phyloP scores from a whole-genome alignment of 2,329 filamentous ascomycete species.

The Cladosporium sp. region DNA sequence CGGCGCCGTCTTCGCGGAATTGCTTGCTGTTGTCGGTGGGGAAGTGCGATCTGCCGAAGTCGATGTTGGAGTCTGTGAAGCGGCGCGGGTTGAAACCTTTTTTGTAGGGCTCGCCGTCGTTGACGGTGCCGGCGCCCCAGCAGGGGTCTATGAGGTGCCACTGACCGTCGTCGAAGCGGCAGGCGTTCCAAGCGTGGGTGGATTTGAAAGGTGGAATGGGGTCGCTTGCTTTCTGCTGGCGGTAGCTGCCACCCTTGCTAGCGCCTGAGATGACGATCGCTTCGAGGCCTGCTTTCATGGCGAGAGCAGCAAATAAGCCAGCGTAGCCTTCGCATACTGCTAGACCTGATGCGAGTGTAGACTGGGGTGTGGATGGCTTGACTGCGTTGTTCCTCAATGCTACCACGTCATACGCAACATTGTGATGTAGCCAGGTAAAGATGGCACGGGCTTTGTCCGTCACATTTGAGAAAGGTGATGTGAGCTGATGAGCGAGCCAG shows the following conservation, averaged over 20 bases:
- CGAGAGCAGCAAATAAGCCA: constrained; percentile 76
- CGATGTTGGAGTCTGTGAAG: constrained; percentile 69
- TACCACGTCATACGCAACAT: constrained; percentile 79
- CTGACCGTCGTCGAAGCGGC: constrained; percentile 75
- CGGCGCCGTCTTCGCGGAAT: constrained; percentile 71
- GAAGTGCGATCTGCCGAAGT: constrained; percentile 81
- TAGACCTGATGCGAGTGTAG: constrained; percentile 73
- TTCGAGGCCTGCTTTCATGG: constrained; percentile 76
- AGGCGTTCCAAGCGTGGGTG: constrained; percentile 90
- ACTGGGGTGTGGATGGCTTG: constrained; percentile 66
- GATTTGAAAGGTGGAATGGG: constrained; percentile 62
- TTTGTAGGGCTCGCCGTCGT: constrained; percentile 60
- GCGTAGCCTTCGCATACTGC: constrained; percentile 95
- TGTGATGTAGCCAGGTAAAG: constrained; percentile 95
- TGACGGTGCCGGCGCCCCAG: constrained; percentile 83
- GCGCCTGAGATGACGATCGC: constrained; percentile 74
- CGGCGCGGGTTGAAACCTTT: constrained; percentile 65
- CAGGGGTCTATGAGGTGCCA: constrained; percentile 94
- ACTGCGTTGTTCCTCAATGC: constrained; percentile 75
- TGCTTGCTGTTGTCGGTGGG: constrained; percentile 69
- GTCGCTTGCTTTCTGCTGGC: constrained; percentile 62
- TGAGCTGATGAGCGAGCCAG: constrained; percentile 77
- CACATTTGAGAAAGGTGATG: constrained; percentile 76
- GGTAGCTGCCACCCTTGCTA: constrained; percentile 82
- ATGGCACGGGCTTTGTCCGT: constrained; percentile 93